phyloP scores from a whole-genome alignment of 371 early-diverging fungal species.

The Paraphysoderma sedebokerense region DNA sequence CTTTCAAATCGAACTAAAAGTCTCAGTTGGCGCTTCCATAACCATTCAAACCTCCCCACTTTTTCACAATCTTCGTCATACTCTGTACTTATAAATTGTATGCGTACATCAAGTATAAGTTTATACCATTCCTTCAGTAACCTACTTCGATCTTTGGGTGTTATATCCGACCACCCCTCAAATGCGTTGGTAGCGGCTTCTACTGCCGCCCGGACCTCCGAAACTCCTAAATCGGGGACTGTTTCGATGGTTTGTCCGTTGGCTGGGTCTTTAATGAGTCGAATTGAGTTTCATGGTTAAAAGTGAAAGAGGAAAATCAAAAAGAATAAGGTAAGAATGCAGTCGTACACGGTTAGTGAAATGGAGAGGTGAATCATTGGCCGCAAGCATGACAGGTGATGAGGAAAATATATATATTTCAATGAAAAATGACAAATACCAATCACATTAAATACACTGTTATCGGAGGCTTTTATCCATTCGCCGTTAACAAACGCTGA shows the following conservation, averaged over 20 bases:
- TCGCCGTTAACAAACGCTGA: slow-evolving; percentile 32
- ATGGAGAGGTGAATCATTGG: not conserved
- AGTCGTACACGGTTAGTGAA: not conserved
- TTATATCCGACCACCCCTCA: slow-evolving; percentile 36
- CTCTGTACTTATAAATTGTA: too few relatives aligned
- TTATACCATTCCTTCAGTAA: not conserved
- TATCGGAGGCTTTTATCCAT: slow-evolving; percentile 25
- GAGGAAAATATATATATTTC: not conserved
- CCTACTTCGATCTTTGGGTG: slow-evolving; percentile 37
- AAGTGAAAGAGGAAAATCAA: too few relatives aligned
- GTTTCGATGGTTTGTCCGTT: slow-evolving; percentile 40
- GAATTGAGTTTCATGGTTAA: too few relatives aligned
- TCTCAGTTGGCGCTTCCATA: too few relatives aligned
- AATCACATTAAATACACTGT: slow-evolving; percentile 23
- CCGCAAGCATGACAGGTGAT: not conserved
- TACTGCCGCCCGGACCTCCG: slow-evolving; percentile 40
- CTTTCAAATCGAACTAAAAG: too few relatives aligned
- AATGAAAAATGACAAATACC: slow-evolving; percentile 9
- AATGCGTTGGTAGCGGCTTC: slow-evolving; percentile 38
- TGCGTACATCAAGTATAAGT: too few relatives aligned
- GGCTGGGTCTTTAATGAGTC: slow-evolving; percentile 62
- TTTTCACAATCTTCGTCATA: too few relatives aligned
- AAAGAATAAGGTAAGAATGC: not conserved
- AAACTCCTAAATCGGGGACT: slow-evolving; percentile 43
- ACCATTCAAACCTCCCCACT: too few relatives aligned